Evolutionary conservation across 495 filamentous ascomycete species (phyloP), one percentile per base, ranked within the genome.

Genomic region (Trichodelitschia bisporula): DNA sequence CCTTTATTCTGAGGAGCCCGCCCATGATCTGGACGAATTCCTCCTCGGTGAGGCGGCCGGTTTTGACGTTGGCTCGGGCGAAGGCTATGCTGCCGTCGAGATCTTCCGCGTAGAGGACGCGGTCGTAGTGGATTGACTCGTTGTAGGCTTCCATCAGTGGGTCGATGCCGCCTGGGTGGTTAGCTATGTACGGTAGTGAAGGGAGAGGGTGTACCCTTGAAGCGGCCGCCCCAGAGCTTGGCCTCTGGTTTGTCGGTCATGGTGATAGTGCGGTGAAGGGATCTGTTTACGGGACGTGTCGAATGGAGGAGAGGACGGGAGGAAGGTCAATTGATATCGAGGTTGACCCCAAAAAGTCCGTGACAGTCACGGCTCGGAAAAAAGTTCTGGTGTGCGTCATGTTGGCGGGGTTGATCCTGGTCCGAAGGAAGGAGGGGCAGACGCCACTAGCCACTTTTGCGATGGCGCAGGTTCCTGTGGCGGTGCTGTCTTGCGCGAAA

Each of bases 71-170:
- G 34, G 80, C 80, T 35, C 77, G 71, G 39, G 83, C 84, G 44
- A 72, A 93, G 28, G 82, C 82, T 32, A 89, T 72, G 34, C 70
- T 73, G 48, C 82, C 74, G 13, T 60, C 58, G 37, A 83, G 73
- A 40, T 92, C 75, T 48, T 89, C 66, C 36, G 64, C 63, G 57
- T 76, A 82, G 52, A 91, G 69, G 29, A 64, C 61, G 39, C 71
- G 72, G 56, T 91, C 84, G 52, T 74, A 79, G 53, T 69, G 64
- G 33, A 84, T 69, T n/a, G 70, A 75, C 50, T 71, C 65, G 56
- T 93, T 91, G 61, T 89, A 91, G 38, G 69, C 56, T 29, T 71
- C 67, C 79, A 92, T 90, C 28, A 91, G 58, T 27, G 79, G 76
- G 55, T 91, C 78, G 39, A 86, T 68, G 42, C 71, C 67, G 57